These are phyloP conservation scores for Fusarium floridanum DNA, from an alignment of 2,329 filamentous ascomycete genomes.

Conservation along the genomic window DNA sequence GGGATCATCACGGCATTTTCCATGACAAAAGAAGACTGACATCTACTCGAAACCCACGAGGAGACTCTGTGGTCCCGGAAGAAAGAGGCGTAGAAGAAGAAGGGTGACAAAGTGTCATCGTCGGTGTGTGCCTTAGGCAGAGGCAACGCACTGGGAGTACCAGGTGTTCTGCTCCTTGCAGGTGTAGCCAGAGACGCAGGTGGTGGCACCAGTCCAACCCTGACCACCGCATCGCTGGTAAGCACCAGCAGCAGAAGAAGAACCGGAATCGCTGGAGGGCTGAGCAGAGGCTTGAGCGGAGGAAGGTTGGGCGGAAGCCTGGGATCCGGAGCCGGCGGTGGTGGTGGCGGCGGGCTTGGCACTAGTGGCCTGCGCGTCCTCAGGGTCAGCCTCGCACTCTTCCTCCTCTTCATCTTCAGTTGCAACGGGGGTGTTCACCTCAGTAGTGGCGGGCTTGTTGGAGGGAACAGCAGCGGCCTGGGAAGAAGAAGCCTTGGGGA, in stretches of 20 bases:
- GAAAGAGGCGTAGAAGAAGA: background rate
- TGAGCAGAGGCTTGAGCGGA: background rate
- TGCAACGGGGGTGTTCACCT: slow-evolving; percentile 7
- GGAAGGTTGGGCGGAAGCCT: background rate
- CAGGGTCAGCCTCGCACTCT: slow-evolving; percentile 12
- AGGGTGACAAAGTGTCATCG: background rate
- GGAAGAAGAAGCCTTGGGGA: slow-evolving; percentile 7
- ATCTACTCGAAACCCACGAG: background rate
- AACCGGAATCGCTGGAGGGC: slow-evolving; percentile 4
- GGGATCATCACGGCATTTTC: slow-evolving; percentile 5
- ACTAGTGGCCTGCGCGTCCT: slow-evolving; percentile 10
- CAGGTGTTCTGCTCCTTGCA: slow-evolving; percentile 54
- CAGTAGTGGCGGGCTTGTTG: slow-evolving; percentile 10
- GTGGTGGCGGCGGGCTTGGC: background rate
- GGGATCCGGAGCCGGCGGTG: background rate
- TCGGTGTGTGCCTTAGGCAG: background rate
- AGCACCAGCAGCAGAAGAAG: background rate
- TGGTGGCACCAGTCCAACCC: slow-evolving; percentile 56
- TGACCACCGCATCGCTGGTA: slow-evolving; percentile 57
- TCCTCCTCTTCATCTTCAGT: slow-evolving; percentile 12
- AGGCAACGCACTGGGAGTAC: slow-evolving; percentile 55
- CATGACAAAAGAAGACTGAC: slow-evolving; percentile 2
- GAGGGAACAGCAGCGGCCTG: background rate
- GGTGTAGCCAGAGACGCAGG: slow-evolving; percentile 55
- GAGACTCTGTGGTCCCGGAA: background rate